Evolutionary conservation across 2,329 filamentous ascomycete species (phyloP), one percentile per base, ranked within the genome.

Genomic region (Neofusicoccum sp.): DNA sequence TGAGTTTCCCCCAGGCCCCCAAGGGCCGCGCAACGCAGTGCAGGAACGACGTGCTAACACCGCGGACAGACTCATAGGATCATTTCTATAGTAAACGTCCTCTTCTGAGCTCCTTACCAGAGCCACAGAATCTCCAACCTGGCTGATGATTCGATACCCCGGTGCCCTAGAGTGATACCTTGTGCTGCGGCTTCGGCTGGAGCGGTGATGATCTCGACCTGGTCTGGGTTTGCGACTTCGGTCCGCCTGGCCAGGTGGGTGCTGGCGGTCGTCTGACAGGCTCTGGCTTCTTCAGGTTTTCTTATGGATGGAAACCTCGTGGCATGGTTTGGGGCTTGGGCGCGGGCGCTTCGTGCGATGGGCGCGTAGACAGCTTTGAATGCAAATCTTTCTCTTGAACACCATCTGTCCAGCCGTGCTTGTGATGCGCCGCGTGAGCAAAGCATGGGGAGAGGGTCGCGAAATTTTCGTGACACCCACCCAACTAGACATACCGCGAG

Each of bases 21-120:
- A 20, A 20, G 20, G 20, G 20, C 20, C 20, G 20, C 20, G 20
- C 20, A 20, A 20, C 20, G 20, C 20, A 20, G 20, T 20, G 20
- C 20, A 20, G 6, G 24, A 47, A 14, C 44, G 7, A 1, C 26
- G 5, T 26, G 16, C 44, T 47, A 16, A 47, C 44, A 1, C 20
- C 24, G 6, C 16, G 20, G 8, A 11, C 8, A 34, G 30, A 56
- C 51, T 56, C 51, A 73, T 70, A 91, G 90, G 93, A 93, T 93
- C 90, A 91, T 90, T 96, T 96, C 89, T 96, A 93, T 92, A 96
- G 91, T 93, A 88, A 84, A 90, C 87, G 87, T 92, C 89, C 84
- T 83, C 84, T 87, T 91, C 90, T 95, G 89, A 91, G 87, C 89
- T 93, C 86, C 86, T 86, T 84, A 92, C 85, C 89, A 83, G 84